Evolutionary conservation across 73 alveolate genomes (phyloP), one percentile per base, ranked within the genome.

Genomic region (Paramecium octaurelia): DNA sequence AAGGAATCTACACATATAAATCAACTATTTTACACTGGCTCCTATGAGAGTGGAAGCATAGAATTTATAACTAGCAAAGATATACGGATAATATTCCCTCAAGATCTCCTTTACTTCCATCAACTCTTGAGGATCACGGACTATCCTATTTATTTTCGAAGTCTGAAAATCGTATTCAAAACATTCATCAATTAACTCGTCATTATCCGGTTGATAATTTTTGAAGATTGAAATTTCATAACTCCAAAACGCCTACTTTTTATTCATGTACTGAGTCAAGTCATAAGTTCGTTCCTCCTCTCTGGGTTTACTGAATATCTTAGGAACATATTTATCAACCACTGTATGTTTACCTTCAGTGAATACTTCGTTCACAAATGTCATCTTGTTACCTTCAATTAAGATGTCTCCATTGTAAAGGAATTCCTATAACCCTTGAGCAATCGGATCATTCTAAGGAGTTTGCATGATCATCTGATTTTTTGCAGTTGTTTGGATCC

Each of bases 111-210:
- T 93, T 21, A 73, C 57, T 29, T 34, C 64, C 40, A 27, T 35
- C 8, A 77, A 48, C 11, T 92, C 92, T 18, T 43, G 5, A 9
- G 50, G 90, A 59, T 89, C 92, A 40, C 92, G 83, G 0, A 93
- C 64, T 16, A 93, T 42, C 20, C 86, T 76, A n/a, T 29, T 46
- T 8, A 93, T 80, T 92, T 92, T 97, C 6, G 97, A 88, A 57
- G 89, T 59, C 4, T 76, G 43, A 95, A 97, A 97, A 80, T 97
- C 99, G 38, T 85, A 59, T 36, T 97, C 99, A 84, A 97, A 97
- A 93, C 99, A 97, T 64, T 93, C 93, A 20, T 96, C 92, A 12
- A 96, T 85, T 24, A 96, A 23, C 24, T 89, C 96, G 3, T 90
- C 93, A 34, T 86, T 93, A 69, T 97, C 98, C 9, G 93, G 94